phyloP scores from a whole-genome alignment of 192 early-diverging fungal genomes.

The Geosiphon pyriformis region DNA sequence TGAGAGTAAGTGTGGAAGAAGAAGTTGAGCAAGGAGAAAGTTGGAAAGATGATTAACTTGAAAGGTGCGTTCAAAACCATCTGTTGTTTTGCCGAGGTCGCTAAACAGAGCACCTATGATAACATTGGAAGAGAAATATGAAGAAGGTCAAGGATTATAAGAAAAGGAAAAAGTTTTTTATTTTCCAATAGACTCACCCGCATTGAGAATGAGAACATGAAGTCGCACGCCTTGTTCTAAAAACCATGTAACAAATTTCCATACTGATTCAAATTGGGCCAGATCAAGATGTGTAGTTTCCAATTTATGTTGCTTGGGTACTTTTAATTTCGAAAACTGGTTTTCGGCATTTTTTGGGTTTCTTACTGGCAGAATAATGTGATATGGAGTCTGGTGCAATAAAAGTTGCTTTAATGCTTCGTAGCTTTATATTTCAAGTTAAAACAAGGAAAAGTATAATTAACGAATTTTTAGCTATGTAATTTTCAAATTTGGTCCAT shows the following conservation, averaged over 20 bases:
- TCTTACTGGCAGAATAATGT: constrained; percentile 15
- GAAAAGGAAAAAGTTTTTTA: too few species aligned
- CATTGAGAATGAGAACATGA: constrained; percentile 19
- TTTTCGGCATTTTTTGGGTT: neutral
- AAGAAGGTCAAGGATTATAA: too few species aligned
- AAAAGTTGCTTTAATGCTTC: constrained; percentile 8
- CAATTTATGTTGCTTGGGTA: neutral
- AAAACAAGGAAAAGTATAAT: neutral
- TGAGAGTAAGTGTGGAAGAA: constrained; percentile 20
- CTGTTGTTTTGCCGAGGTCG: constrained; percentile 27
- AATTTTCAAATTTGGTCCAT: neutral
- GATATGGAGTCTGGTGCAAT: constrained; percentile 11
- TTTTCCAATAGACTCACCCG: too few species aligned
- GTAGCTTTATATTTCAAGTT: neutral
- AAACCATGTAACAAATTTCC: constrained; percentile 24
- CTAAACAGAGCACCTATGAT: constrained; percentile 23
- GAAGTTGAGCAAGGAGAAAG: constrained; percentile 28
- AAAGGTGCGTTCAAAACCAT: constrained; percentile 32
- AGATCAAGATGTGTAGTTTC: constrained; percentile 28
- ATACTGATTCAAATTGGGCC: constrained; percentile 32
- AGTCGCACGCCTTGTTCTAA: neutral
- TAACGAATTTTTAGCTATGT: neutral
- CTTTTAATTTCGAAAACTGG: neutral
- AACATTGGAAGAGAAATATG: too few species aligned
- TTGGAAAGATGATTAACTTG: constrained; percentile 38